phyloP scores from a whole-genome alignment of 345 rosid species.

The Ricinus communis region DNA sequence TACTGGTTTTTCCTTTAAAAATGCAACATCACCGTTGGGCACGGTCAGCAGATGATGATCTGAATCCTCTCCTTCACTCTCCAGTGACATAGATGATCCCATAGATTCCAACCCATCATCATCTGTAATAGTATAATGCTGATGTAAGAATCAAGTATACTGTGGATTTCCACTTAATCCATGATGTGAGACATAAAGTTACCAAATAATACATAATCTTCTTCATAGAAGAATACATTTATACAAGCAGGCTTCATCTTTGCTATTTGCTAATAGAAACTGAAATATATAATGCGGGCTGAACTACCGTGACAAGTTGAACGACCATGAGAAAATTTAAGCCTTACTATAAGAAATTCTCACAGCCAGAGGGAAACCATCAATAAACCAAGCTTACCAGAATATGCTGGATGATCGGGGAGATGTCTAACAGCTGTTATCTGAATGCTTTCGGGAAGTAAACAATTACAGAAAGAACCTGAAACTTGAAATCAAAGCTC shows the following conservation, averaged over 20 bases:
- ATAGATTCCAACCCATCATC: slow-evolving; percentile 59
- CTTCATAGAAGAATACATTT: not conserved
- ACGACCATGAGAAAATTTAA: not conserved
- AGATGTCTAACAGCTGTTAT: slow-evolving; percentile 73
- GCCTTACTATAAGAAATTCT: not conserved
- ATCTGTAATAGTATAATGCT: slow-evolving; percentile 28
- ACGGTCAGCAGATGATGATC: slow-evolving; percentile 64
- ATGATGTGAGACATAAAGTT: not conserved
- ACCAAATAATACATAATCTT: not conserved
- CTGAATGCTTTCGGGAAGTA: slow-evolving; percentile 87
- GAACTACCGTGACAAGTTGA: not conserved
- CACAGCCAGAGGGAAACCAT: too few relatives aligned
- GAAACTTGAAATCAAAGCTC: slow-evolving; percentile 37
- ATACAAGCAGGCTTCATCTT: not conserved
- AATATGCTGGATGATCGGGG: slow-evolving; percentile 64
- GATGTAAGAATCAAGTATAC: not conserved
- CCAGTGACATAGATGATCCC: slow-evolving; percentile 51
- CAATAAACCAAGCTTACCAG: slow-evolving; percentile 48
- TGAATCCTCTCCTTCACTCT: slow-evolving; percentile 67
- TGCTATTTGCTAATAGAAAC: not conserved
- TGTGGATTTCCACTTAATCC: not conserved
- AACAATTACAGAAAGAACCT: slow-evolving; percentile 95
- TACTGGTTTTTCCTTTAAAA: slow-evolving; percentile 63
- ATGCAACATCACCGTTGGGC: slow-evolving; percentile 61
- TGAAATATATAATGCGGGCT: not conserved